Conservation (phyloP, 495 filamentous ascomycete species). For the Staphylotrichum tortipilum region DNA sequence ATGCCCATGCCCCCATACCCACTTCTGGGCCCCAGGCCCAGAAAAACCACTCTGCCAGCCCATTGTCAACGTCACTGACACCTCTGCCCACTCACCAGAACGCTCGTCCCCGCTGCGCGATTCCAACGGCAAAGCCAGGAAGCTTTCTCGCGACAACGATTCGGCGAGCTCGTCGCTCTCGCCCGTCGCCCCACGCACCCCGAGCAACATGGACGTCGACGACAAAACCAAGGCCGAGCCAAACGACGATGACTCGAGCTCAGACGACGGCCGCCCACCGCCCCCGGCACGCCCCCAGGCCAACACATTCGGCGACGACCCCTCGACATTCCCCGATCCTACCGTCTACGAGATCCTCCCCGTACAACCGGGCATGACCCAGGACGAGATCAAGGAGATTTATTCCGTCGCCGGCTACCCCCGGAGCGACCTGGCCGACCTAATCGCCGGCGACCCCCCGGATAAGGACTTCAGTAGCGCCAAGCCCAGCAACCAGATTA, state of each 20-base stretch:
- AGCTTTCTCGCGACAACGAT: slow-evolving; percentile 42
- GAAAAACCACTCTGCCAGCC: neutral
- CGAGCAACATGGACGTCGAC: slow-evolving; percentile 42
- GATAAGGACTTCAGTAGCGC: slow-evolving; percentile 92
- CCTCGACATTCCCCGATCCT: slow-evolving; percentile 83
- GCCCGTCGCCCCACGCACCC: slow-evolving; percentile 41
- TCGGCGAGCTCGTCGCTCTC: slow-evolving; percentile 60
- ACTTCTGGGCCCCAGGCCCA: neutral
- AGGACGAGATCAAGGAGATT: slow-evolving; percentile 75
- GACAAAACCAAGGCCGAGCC: slow-evolving; percentile 41
- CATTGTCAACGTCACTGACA: slow-evolving; percentile 4
- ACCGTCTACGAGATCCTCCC: slow-evolving; percentile 89
- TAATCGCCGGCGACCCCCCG: slow-evolving; percentile 80
- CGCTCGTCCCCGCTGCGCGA: slow-evolving; percentile 40
- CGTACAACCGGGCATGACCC: slow-evolving; percentile 60
- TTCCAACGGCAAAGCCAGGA: slow-evolving; percentile 34
- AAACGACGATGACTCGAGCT: slow-evolving; percentile 49
- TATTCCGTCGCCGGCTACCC: slow-evolving; percentile 83
- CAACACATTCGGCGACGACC: slow-evolving; percentile 83
- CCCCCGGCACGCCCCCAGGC: slow-evolving; percentile 63
- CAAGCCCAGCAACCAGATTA: slow-evolving; percentile 89
- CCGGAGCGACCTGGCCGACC: slow-evolving; percentile 63
- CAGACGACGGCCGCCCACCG: slow-evolving; percentile 71
- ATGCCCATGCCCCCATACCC: neutral
- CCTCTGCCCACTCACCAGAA: slow-evolving; percentile 25